Base-by-base conservation (phyloP, 345 rosid species). In the Raphanus raphanistrum region DNA sequence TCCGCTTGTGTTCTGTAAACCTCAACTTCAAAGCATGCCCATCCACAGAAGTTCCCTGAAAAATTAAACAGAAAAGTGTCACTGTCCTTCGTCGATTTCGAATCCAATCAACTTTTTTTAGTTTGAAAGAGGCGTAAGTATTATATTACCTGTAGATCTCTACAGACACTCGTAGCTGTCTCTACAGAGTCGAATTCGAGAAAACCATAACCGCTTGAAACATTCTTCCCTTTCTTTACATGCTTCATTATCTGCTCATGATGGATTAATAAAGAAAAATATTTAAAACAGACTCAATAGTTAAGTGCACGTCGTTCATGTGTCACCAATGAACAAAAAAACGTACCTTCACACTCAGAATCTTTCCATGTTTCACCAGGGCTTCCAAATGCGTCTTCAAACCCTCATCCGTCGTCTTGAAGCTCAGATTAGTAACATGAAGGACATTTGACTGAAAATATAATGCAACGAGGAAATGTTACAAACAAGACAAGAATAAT, bases 181-280 rank as follows among this genome's bases (percentile, higher is more conserved):
- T 95, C 97, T 80, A 84, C 76, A 31, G 96, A 87, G 81, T 95
- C 96, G 60, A 95, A 90, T 82, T 92, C 97, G 32, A 91, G 60
- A 84, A 95, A 92, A 79, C 99, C 99, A 84, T 88, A 92, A 55
- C 99, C 99, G 83, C 84, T 85, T 9, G 99, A 95, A 15, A 92
- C 83, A 77, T 81, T 81, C 86, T 92, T 92, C 66, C 94, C 98
- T 67, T 88, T 87, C 81, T 90, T 95, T 79, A 82, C 21, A 82
- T 92, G 99, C 80, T 84, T 90, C 83, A 86, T 92, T 79, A 92
- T 82, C 99, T 95, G 92, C 75, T 33, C 55, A 58, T 21, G 63
- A 29, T 55, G 70, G 58, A 77, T 60, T 27, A 67, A 71, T 52
- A n/a, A 75, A 31, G 66, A 27, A 55, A 68, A 55, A 68, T 64